Evolutionary conservation across 169 alveolate species (phyloP), one percentile per base, ranked within the genome.

Genomic region (Eimeria zaria): DNA sequence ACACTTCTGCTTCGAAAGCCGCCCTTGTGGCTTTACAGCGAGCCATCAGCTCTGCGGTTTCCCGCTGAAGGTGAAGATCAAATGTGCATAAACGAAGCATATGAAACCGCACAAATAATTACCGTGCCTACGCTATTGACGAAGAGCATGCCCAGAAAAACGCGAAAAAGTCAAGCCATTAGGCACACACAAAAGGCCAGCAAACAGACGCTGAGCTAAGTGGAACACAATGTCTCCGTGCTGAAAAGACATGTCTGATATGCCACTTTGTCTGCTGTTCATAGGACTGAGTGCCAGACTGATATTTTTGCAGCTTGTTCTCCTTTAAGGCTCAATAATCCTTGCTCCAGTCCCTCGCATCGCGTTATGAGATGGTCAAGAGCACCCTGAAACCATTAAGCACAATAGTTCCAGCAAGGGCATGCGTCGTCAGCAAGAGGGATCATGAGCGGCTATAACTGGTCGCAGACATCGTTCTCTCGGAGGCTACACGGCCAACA

Each of bases 291-390:
- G 53, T 30, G 71, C 8, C 90, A 6, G 90, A 81, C 90, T 44
- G 71, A 81, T 22, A 81, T 24, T 48, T 81, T 81, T 51, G 69
- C 64, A 9, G 90, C 90, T 46, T 81, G 90, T 22, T 81, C 90
- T 0, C 90, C 90, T 48, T 81, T 81, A 14, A 81, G 90, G 90
- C 90, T 51, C n/a, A 14, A 51, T 24, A 81, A 53, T n/a, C 90
- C 90, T 55, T 81, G 90, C 30, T 81, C 90, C 16, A 81, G 33
- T 33, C 53, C 90, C 90, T 81, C 90, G 90, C 90, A 81, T 8
- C 90, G 90, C 48, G 90, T 81, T 81, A 81, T 81, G 12, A 81
- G 90, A 48, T 81, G 90, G 62, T 81, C 90, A 41, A 81, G 90
- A 41, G 90, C 90, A 22, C 90, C 90, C 90, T 81, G 90, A 22